phyloP scores from a whole-genome alignment of 2,329 filamentous ascomycete species.

The Periconia sp. region DNA sequence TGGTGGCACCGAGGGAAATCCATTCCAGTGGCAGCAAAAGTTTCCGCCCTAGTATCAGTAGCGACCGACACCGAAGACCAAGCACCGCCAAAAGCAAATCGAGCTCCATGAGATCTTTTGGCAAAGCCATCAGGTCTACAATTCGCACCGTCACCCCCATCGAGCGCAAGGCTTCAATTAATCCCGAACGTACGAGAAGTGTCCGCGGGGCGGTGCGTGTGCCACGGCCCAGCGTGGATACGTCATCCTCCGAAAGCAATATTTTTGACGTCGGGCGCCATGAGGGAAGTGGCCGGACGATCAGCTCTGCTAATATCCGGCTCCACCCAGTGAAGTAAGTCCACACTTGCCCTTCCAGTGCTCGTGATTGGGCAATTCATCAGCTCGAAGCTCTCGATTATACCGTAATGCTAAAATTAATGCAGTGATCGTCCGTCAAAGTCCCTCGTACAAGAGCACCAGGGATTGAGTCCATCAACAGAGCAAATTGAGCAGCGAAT shows the following conservation, averaged over 20 bases:
- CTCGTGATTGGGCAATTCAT: too few species aligned
- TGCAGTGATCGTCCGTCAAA: not conserved
- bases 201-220: slow-evolving; percentile 10
- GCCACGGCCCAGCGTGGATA: slow-evolving; percentile 4
- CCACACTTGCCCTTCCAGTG: not conserved
- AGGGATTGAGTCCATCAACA: slow-evolving; percentile 33
- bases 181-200: slow-evolving; percentile 7
- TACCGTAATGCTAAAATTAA: not conserved
- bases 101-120: slow-evolving; percentile 30
- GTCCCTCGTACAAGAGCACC: not conserved
- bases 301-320: slow-evolving; percentile 5
- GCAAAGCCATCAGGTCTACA: slow-evolving; percentile 34
- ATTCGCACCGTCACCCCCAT: slow-evolving; percentile 42
- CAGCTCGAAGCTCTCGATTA: not conserved
- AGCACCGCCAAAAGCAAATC: slow-evolving; percentile 22
- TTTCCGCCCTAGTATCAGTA: slow-evolving; percentile 5
- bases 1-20: slow-evolving; percentile 4
- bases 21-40: slow-evolving; percentile 17
- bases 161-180: slow-evolving; percentile 13
- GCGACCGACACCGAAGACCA: slow-evolving; percentile 14
- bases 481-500: slow-evolving; percentile 45
- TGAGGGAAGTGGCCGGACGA: not conserved
- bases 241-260: slow-evolving; percentile 4
- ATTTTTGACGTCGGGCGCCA: slow-evolving; percentile 5
- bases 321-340: slow-evolving; percentile 7